phyloP scores from a whole-genome alignment of 2,329 filamentous ascomycete species.

The Pezicula radicicola region DNA sequence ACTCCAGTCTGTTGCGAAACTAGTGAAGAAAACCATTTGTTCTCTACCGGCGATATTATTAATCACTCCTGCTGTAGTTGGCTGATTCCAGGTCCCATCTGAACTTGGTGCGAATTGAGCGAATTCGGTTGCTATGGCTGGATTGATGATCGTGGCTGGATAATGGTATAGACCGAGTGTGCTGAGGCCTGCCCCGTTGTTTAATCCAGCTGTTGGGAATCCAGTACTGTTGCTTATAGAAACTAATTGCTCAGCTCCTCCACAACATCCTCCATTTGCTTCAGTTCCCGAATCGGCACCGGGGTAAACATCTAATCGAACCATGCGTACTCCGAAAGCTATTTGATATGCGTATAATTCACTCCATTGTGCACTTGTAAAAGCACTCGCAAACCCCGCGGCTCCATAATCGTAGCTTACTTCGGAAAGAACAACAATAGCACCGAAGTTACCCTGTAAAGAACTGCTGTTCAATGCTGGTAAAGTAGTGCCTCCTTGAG shows the following conservation, averaged over 20 bases:
- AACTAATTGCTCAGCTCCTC: slow-evolving; percentile 45
- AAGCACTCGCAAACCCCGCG: slow-evolving; percentile 15
- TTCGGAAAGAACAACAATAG: slow-evolving; percentile 39
- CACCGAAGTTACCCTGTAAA: slow-evolving; percentile 45
- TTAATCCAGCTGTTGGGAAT: slow-evolving; percentile 52
- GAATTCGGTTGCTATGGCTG: slow-evolving; percentile 50
- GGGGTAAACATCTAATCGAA: slow-evolving; percentile 56
- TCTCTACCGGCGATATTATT: slow-evolving; percentile 54
- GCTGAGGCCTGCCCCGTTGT: slow-evolving; percentile 37
- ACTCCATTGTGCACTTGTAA: slow-evolving; percentile 55
- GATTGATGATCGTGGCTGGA: slow-evolving; percentile 50
- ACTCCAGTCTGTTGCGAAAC: slow-evolving; percentile 40
- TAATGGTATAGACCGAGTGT: slow-evolving; percentile 55
- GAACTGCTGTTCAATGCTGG: slow-evolving; percentile 45
- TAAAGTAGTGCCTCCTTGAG: slow-evolving; percentile 45
- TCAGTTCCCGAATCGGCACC: slow-evolving; percentile 42
- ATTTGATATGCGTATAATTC: slow-evolving; percentile 55
- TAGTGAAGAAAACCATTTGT: slow-evolving; percentile 60
- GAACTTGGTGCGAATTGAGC: slow-evolving; percentile 39
- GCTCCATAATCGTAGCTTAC: slow-evolving; percentile 43
- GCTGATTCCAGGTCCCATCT: slow-evolving; percentile 28
- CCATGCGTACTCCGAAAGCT: slow-evolving; percentile 55
- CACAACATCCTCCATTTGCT: slow-evolving; percentile 40
- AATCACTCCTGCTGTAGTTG: slow-evolving; percentile 54
- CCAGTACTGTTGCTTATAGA: slow-evolving; percentile 48